Evolutionary conservation across 352 stramenopile species (phyloP), one percentile per base, ranked within the genome.

Genomic region (Globisporangium carolinianum): DNA sequence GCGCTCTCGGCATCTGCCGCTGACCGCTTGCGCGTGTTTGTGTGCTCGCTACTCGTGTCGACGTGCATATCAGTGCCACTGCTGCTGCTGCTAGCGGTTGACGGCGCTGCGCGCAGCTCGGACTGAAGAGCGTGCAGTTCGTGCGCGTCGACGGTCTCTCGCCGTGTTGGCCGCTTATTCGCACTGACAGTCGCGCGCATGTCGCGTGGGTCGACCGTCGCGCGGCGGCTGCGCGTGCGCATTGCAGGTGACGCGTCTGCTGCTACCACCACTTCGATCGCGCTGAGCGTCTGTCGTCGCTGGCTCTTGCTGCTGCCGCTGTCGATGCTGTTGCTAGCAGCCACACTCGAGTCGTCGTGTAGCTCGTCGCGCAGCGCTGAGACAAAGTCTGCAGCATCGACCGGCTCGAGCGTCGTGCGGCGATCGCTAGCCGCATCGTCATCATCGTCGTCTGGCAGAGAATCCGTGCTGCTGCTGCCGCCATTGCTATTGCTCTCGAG

Each of bases 141-240:
- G n/a, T 68, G 68, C 9, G 79, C 66, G 10, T 83, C 73, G 51
- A 91, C 83, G 0, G 81, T 89, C 38, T 86, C 75, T 45, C 80
- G 77, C 41, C 79, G 78, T 10, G 45, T 47, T 24, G 39, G 54
- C 14, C 38, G 54, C 18, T 57, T 15, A 52, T 57, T 18, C 57
- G 51, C 60, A 37, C 62, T 57, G 6, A 48, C 39, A 41, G 73
- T 68, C n/a, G 62, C 39, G 4, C 73, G 54, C 38, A 76, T 65
- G 36, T 91, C 76, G 6, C 57, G 69, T 24, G 76, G 74, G 10
- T 89, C 81, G 0, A 87, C 56, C 5, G 79, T 91, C n/a, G 68
- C 55, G 11, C 76, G 65, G 17, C 79, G 66, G 32, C 53, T 66
- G n/a, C 59, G 61, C 3, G 50, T 61, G 18, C 64, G 42, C 12